Percentiles rank a stretch among this genome's conserved stretches.
Evolutionary conservation across 176 grass and related monocot species (phyloP).

Genomic region (Hyparrhenia diplandra): DNA sequence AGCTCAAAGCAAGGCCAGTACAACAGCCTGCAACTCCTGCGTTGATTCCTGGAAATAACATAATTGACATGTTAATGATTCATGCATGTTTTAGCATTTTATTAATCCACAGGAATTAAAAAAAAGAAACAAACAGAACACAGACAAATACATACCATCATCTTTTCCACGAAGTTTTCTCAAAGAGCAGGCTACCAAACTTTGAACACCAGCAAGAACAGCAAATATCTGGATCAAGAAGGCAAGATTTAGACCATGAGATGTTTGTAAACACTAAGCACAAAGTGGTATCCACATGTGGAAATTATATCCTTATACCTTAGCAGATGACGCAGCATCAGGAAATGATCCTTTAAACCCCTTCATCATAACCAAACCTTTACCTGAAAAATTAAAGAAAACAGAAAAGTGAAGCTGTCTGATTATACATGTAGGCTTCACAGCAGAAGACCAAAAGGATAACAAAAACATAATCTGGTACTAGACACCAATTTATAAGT

Average conservation of each 20-base stretch:
- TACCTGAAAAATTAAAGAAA: constrained; percentile 42
- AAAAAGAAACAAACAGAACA: constrained; percentile 11
- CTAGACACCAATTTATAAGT: too few relatives aligned
- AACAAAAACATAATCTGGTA: background rate
- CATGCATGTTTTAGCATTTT: background rate
- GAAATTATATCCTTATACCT: constrained; percentile 40
- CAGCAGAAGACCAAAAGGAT: background rate
- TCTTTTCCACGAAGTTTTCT: constrained; percentile 80
- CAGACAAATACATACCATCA: constrained; percentile 40
- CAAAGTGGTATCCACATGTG: background rate
- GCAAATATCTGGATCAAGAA: constrained; percentile 66
- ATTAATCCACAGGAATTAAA: background rate
- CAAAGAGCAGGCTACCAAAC: constrained; percentile 67
- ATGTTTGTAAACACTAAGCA: constrained; percentile 1
- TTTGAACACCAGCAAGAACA: constrained; percentile 78
- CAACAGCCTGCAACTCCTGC: constrained; percentile 81
- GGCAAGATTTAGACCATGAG: background rate
- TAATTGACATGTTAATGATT: background rate
- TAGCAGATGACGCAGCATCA: constrained; percentile 75
- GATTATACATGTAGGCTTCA: background rate
- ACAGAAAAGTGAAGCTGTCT: background rate
- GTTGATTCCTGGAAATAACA: constrained; percentile 58
- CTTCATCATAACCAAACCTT: constrained; percentile 59
- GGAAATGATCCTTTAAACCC: constrained; percentile 70
- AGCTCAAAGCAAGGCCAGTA: constrained; percentile 79